Evolutionary conservation across 306 rosid species (phyloP).

Genomic region (Pueraria montana): DNA sequence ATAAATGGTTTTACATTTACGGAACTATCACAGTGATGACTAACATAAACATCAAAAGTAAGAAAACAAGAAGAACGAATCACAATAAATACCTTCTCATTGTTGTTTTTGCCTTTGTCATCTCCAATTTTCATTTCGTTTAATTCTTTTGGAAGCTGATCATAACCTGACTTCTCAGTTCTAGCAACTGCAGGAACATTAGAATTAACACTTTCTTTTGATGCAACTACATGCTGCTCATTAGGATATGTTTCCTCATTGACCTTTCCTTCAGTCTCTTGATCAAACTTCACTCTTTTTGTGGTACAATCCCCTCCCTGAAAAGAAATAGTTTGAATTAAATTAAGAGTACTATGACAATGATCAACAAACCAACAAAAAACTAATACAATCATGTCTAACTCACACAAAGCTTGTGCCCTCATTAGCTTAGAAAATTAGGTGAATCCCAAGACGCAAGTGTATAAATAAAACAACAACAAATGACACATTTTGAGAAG

Average conservation of each 20-base stretch:
- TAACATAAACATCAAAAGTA: conserved; percentile 1
- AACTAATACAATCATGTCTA: conserved; percentile 30
- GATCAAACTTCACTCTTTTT: conserved; percentile 72
- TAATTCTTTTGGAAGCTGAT: conserved; percentile 83
- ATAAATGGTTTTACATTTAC: conserved; percentile 36
- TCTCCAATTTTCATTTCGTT: conserved; percentile 78
- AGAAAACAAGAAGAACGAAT: conserved; percentile 13
- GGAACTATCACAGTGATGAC: neutral
- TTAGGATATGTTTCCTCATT: conserved; percentile 47
- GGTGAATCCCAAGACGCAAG: neutral
- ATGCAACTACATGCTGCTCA: conserved; percentile 55
- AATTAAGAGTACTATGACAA: conserved; percentile 16
- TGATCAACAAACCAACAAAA: conserved; percentile 1
- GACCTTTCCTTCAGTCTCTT: conserved; percentile 57
- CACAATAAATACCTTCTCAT: conserved; percentile 67
- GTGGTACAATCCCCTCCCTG: conserved; percentile 74
- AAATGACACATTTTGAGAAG: neutral
- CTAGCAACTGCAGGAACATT: conserved; percentile 52
- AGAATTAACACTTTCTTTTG: conserved; percentile 60
- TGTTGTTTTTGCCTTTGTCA: conserved; percentile 62
- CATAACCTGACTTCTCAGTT: conserved; percentile 64
- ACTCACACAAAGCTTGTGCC: conserved; percentile 1
- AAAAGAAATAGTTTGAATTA: neutral
- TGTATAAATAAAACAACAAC: neutral
- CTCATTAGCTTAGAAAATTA: conserved; percentile 10